A percentile compares a stretch with the other conserved stretches of the same genome.
Evolutionary conservation across 192 early-diverging fungal species (phyloP).

Genomic region (Mortierella antarctica): DNA sequence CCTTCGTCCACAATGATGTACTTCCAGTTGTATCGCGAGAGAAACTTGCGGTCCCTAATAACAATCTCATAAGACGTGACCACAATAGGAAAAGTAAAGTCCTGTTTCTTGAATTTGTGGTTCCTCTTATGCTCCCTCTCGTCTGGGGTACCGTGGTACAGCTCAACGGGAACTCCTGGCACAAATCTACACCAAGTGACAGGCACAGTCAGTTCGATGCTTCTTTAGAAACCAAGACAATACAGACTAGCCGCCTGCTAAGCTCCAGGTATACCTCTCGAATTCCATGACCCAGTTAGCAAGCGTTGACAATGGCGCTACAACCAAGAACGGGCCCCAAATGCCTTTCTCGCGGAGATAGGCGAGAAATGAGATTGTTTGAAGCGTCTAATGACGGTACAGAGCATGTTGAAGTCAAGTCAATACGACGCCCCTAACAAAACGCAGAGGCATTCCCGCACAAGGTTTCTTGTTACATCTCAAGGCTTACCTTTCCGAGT

Average conservation of each 20-base stretch:
- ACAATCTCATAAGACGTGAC: slow-evolving; percentile 92
- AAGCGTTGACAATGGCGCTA: slow-evolving; percentile 90
- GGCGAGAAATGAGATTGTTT: slow-evolving; percentile 92
- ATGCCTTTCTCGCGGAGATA: slow-evolving; percentile 82
- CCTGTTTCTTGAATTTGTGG: slow-evolving; percentile 70
- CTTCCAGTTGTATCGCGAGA: slow-evolving; percentile 84
- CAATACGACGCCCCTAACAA: too few relatives aligned
- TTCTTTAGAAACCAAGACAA: neutral
- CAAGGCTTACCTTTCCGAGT: slow-evolving; percentile 73
- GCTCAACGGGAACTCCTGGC: slow-evolving; percentile 79
- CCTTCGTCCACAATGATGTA: slow-evolving; percentile 97
- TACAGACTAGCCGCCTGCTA: neutral
- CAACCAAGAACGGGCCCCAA: slow-evolving; percentile 90
- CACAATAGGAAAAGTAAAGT: slow-evolving; percentile 81
- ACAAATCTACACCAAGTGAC: slow-evolving; percentile 68
- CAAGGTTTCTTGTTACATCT: too few relatives aligned
- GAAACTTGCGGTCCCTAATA: slow-evolving; percentile 83
- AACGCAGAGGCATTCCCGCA: too few relatives aligned
- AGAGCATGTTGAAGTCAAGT: neutral
- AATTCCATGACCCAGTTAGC: slow-evolving; percentile 95
- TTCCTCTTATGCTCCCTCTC: slow-evolving; percentile 78
- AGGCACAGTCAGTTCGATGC: neutral
- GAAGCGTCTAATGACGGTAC: slow-evolving; percentile 74
- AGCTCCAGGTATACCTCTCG: slow-evolving; percentile 61
- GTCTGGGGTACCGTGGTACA: slow-evolving; percentile 86